These are phyloP conservation scores for Daldinia decipiens DNA, from an alignment of 495 filamentous ascomycete species.

Conservation along the genomic window DNA sequence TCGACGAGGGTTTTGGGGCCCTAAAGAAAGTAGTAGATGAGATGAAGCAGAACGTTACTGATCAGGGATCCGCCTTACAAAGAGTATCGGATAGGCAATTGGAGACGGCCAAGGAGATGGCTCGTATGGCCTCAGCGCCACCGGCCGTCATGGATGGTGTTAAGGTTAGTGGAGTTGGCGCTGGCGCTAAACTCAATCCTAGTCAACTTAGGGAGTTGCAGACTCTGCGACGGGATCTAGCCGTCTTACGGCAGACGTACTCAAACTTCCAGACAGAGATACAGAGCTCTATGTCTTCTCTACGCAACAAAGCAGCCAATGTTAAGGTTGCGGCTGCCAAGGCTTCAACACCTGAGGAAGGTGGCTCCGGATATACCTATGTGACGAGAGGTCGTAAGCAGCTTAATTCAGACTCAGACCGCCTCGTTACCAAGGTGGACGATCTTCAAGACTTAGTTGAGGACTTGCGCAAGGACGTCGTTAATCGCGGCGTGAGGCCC, in stretches of 20 bases:
- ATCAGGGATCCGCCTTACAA: slow-evolving; percentile 81
- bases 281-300: slow-evolving; percentile 82
- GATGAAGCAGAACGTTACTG: slow-evolving; percentile 79
- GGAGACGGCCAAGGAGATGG: slow-evolving; percentile 90
- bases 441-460: slow-evolving; percentile 96
- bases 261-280: slow-evolving; percentile 89
- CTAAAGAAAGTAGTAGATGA: slow-evolving; percentile 82
- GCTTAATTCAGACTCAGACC: slow-evolving; percentile 84
- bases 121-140: slow-evolving; percentile 77
- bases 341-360: slow-evolving; percentile 70
- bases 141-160: slow-evolving; percentile 58
- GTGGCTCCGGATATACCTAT: slow-evolving; percentile 80
- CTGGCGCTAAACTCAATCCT: slow-evolving; percentile 51
- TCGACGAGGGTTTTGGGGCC: slow-evolving; percentile 90
- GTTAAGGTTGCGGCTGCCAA: slow-evolving; percentile 81
- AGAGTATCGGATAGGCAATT: slow-evolving; percentile 92
- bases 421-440: slow-evolving; percentile 88
- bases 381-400: slow-evolving; percentile 86
- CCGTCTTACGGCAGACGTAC: slow-evolving; percentile 92
- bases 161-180: slow-evolving; percentile 41
- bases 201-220: slow-evolving; percentile 79
- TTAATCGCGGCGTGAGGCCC: slow-evolving; percentile 89
- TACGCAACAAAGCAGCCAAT: slow-evolving; percentile 79
- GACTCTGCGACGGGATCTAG: slow-evolving; percentile 86
- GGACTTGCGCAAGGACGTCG: slow-evolving; percentile 97